Conservation (phyloP, 257 asterid species). For the Solanum ossicruentum region DNA sequence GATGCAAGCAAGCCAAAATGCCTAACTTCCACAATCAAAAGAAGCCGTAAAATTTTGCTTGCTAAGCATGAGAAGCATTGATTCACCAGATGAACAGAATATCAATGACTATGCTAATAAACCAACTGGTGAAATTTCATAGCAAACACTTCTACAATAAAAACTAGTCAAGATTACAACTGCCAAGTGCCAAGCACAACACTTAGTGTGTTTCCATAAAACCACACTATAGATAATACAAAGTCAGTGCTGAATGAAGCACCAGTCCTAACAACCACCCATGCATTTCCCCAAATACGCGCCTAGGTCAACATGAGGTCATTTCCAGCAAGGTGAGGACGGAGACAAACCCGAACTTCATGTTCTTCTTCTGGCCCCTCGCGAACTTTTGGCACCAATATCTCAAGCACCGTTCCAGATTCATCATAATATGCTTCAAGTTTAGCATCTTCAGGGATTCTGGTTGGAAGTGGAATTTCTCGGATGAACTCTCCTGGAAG, state of each 20-base stretch:
- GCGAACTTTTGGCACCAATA: slow-evolving; percentile 72
- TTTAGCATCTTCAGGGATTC: slow-evolving; percentile 86
- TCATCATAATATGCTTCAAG: slow-evolving; percentile 82
- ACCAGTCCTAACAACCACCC: slow-evolving; percentile 13
- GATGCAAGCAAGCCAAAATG: not conserved
- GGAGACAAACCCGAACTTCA: slow-evolving; percentile 85
- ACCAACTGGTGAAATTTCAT: not conserved
- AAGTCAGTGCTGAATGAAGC: slow-evolving; percentile 5
- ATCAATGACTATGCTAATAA: not conserved
- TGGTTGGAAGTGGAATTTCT: slow-evolving; percentile 66
- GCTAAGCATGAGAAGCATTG: not conserved
- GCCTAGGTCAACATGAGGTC: slow-evolving; percentile 58
- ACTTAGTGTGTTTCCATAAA: not conserved
- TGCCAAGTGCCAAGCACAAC: no score
- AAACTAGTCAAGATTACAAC: no score
- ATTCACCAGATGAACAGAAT: not conserved
- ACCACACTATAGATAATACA: not conserved
- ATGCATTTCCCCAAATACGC: slow-evolving; percentile 5
- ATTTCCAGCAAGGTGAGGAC: slow-evolving; percentile 55
- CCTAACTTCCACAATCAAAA: not conserved
- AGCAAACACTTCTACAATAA: not conserved
- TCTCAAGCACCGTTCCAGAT: slow-evolving; percentile 70
- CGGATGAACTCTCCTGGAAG: slow-evolving; percentile 83
- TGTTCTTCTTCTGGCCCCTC: slow-evolving; percentile 72
- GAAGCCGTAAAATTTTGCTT: not conserved